Percentiles rank a stretch among this genome's conserved stretches.
phyloP scores from a whole-genome alignment of 1,284 basidiomycete species.

The Pseudozyma sp. region DNA sequence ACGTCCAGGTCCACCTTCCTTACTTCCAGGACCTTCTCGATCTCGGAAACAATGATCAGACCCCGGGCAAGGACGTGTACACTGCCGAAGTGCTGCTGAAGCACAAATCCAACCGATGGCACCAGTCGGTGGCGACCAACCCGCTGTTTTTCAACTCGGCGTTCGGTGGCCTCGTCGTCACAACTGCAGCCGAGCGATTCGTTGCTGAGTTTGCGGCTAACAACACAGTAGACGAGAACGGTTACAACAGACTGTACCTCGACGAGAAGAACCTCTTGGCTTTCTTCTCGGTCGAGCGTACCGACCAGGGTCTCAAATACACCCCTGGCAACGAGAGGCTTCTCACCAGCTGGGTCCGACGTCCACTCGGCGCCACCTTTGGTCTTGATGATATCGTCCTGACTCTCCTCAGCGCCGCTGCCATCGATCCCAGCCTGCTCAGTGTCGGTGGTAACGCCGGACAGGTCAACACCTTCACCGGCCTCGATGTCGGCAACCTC shows the following conservation, averaged over 20 bases:
- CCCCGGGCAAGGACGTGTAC: slow-evolving; percentile 49
- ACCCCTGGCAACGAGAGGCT: slow-evolving; percentile 57
- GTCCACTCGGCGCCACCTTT: slow-evolving; percentile 49
- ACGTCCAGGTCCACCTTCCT: slow-evolving; percentile 39
- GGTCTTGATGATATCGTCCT: slow-evolving; percentile 54
- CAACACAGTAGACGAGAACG: slow-evolving; percentile 51
- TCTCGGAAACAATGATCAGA: slow-evolving; percentile 44
- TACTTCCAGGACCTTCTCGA: slow-evolving; percentile 59
- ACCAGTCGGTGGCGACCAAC: slow-evolving; percentile 49
- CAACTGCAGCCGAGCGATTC: slow-evolving; percentile 55
- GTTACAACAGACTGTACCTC: slow-evolving; percentile 57
- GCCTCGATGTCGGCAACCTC: slow-evolving; percentile 50
- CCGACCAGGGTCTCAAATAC: slow-evolving; percentile 40
- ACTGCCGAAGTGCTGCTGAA: slow-evolving; percentile 48
- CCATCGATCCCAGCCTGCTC: slow-evolving; percentile 45
- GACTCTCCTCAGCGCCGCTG: slow-evolving; percentile 44
- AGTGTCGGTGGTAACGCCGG: slow-evolving; percentile 55
- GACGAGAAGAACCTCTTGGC: slow-evolving; percentile 57
- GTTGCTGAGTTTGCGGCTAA: slow-evolving; percentile 57
- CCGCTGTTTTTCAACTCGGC: slow-evolving; percentile 55
- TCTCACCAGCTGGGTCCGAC: slow-evolving; percentile 42
- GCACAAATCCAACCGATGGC: slow-evolving; percentile 50
- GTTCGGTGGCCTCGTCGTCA: slow-evolving; percentile 54
- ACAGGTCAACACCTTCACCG: slow-evolving; percentile 55
- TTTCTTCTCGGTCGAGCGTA: slow-evolving; percentile 49